These are phyloP conservation scores for Hypoxylon sp. DNA, from an alignment of 2,329 filamentous ascomycete species.

Conservation along the genomic window DNA sequence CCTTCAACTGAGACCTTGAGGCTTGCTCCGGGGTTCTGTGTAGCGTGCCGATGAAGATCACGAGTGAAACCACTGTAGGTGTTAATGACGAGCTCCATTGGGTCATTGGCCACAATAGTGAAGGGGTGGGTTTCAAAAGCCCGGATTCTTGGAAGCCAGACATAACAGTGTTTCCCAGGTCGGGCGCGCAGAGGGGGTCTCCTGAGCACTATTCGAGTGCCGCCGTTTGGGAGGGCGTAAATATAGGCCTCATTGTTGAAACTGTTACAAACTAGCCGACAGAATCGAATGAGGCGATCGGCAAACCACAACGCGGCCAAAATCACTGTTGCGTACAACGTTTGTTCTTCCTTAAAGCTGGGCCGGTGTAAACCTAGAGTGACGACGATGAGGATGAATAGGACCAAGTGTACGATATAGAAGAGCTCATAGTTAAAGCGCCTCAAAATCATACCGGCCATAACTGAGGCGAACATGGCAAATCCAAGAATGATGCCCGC, in stretches of 20 bases:
- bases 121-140: slow-evolving; percentile 74
- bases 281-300: slow-evolving; percentile 61
- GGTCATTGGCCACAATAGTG: slow-evolving; percentile 68
- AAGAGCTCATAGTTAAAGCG: slow-evolving; percentile 64
- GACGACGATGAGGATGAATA: slow-evolving; percentile 60
- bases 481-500: slow-evolving; percentile 57
- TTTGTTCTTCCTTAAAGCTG: slow-evolving; percentile 54
- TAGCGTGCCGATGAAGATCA: slow-evolving; percentile 67
- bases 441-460: slow-evolving; percentile 54
- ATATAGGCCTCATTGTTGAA: slow-evolving; percentile 60
- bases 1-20: slow-evolving; percentile 71
- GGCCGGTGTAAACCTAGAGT: slow-evolving; percentile 63
- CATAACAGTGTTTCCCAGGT: slow-evolving; percentile 73
- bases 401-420: slow-evolving; percentile 60
- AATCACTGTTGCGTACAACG: slow-evolving; percentile 58
- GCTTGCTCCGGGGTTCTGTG: slow-evolving; percentile 62
- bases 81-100: slow-evolving; percentile 71
- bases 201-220: slow-evolving; percentile 64
- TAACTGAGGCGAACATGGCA: slow-evolving; percentile 57
- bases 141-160: slow-evolving; percentile 74
- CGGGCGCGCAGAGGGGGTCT: slow-evolving; percentile 60
- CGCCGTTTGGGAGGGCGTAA: slow-evolving; percentile 61
- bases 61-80: slow-evolving; percentile 72
- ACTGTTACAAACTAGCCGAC: slow-evolving; percentile 56
- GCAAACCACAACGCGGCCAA: slow-evolving; percentile 59